phyloP scores from a whole-genome alignment of 306 rosid species.

The Cicer bijugum region DNA sequence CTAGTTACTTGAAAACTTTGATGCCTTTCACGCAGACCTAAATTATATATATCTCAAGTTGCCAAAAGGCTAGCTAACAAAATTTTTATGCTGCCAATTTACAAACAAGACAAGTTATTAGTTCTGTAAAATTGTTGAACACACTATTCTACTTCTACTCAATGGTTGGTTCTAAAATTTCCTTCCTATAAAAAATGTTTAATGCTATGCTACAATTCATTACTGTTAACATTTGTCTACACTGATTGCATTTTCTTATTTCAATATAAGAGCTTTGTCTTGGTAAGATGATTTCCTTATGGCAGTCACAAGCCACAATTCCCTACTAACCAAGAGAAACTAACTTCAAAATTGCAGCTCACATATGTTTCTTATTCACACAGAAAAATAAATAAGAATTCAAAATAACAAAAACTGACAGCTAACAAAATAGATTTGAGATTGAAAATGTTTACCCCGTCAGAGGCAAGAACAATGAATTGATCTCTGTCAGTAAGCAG shows the following conservation, averaged over 20 bases:
- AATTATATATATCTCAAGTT: background rate
- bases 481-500: slow-evolving; percentile 80
- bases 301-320: slow-evolving; percentile 9
- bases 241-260: slow-evolving; percentile 8
- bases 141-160: slow-evolving; percentile 2
- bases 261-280: slow-evolving; percentile 23
- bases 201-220: slow-evolving; percentile 1
- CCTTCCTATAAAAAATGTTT: slow-evolving; percentile 22
- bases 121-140: slow-evolving; percentile 16
- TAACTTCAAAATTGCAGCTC: slow-evolving; percentile 27
- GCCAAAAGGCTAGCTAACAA: slow-evolving; percentile 29
- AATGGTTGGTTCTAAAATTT: slow-evolving; percentile 25
- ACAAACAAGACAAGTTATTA: slow-evolving; percentile 31
- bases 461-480: slow-evolving; percentile 94
- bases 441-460: slow-evolving; percentile 67
- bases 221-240: slow-evolving; percentile 15
- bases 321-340: slow-evolving; percentile 28
- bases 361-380: background rate
- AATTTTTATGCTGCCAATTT: slow-evolving; percentile 15
- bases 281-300: slow-evolving; percentile 23
- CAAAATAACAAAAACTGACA: background rate
- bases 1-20: slow-evolving; percentile 4
- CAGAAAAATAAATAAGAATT: background rate
- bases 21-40: slow-evolving; percentile 12
- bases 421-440: background rate